Percentiles rank a stretch among this genome's conserved stretches.
Evolutionary conservation across 495 filamentous ascomycete species (phyloP).

Genomic region (Staphylotrichum tortipilum): DNA sequence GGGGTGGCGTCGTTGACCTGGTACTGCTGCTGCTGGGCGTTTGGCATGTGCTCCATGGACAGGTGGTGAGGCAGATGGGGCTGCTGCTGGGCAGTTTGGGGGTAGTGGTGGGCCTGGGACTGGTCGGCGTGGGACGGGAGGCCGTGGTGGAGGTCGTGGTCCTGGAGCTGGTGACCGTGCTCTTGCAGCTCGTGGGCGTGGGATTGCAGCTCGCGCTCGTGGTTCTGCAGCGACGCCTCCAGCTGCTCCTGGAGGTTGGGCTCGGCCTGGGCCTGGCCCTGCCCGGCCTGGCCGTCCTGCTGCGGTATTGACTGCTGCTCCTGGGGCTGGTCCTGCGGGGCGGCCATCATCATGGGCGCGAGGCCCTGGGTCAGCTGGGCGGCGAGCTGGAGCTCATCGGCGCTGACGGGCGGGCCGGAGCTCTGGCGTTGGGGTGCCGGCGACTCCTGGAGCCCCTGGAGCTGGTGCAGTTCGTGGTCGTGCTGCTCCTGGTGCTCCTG

Average conservation of each 20-base stretch:
- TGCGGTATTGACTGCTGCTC: slow-evolving; percentile 12
- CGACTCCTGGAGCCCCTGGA: slow-evolving; percentile 24
- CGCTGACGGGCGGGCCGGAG: slow-evolving; percentile 25
- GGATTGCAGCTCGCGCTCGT: slow-evolving; percentile 16
- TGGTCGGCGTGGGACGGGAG: slow-evolving; percentile 16
- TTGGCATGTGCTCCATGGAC: slow-evolving; percentile 23
- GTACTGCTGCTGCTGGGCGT: slow-evolving; percentile 13
- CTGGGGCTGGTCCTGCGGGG: slow-evolving; percentile 18
- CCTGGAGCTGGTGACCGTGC: slow-evolving; percentile 16
- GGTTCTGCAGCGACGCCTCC: slow-evolving; percentile 26
- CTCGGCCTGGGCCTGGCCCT: slow-evolving; percentile 9
- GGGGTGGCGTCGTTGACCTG: slow-evolving; percentile 48
- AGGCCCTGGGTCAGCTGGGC: slow-evolving; percentile 44
- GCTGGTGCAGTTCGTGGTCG: slow-evolving; percentile 19
- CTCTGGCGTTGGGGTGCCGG: slow-evolving; percentile 24
- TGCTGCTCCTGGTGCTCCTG: slow-evolving; percentile 19
- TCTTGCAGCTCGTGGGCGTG: slow-evolving; percentile 17
- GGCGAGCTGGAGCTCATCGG: slow-evolving; percentile 43
- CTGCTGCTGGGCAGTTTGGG: slow-evolving; percentile 11
- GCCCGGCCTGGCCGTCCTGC: slow-evolving; percentile 4
- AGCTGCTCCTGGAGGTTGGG: slow-evolving; percentile 25
- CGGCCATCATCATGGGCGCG: slow-evolving; percentile 25
- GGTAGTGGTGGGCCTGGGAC: slow-evolving; percentile 13
- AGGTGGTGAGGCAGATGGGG: slow-evolving; percentile 30
- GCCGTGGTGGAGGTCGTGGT: slow-evolving; percentile 12